A percentile compares a stretch with the other conserved stretches of the same genome.
phyloP scores from a whole-genome alignment of 768 basidiomycete species.

The Mycena latifolia region DNA sequence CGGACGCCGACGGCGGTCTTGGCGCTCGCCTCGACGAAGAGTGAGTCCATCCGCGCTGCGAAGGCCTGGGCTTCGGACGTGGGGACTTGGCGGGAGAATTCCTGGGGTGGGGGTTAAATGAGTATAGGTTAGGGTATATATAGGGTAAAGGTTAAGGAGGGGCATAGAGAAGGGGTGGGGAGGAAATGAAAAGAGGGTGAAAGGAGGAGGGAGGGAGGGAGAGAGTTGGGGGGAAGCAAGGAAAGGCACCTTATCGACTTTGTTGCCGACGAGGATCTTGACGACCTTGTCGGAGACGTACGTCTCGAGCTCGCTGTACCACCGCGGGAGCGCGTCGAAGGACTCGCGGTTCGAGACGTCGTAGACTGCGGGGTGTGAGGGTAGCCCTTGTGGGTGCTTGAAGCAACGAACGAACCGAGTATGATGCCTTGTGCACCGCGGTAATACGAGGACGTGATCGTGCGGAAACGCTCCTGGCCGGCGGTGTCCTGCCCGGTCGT shows the following conservation, averaged over 20 bases:
- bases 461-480: slow-evolving; percentile 96
- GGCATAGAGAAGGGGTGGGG: no score
- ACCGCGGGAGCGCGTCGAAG: slow-evolving; percentile 93
- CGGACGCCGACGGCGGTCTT: slow-evolving; percentile 90
- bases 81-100: slow-evolving; percentile 90
- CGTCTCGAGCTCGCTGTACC: slow-evolving; percentile 94
- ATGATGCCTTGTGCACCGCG: slow-evolving; percentile 89
- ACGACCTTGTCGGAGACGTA: slow-evolving; percentile 90
- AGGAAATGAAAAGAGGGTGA: no score
- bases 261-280: slow-evolving; percentile 96
- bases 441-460: slow-evolving; percentile 96
- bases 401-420: slow-evolving; percentile 62
- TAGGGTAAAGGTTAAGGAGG: no score
- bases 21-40: slow-evolving; percentile 94
- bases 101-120: slow-evolving; percentile 71
- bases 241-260: slow-evolving; percentile 85
- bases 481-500: slow-evolving; percentile 83
- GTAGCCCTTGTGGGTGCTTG: slow-evolving; percentile 35
- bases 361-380: slow-evolving; percentile 72
- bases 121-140: no score
- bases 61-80: slow-evolving; percentile 84
- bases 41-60: slow-evolving; percentile 82
- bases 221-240: slow-evolving; percentile 3
- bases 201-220: no score
- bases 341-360: slow-evolving; percentile 94